Evolutionary conservation across 139 green algal genomes (phyloP), one percentile per base, ranked within the genome.

Genomic region (Chlorella vulgaris): DNA sequence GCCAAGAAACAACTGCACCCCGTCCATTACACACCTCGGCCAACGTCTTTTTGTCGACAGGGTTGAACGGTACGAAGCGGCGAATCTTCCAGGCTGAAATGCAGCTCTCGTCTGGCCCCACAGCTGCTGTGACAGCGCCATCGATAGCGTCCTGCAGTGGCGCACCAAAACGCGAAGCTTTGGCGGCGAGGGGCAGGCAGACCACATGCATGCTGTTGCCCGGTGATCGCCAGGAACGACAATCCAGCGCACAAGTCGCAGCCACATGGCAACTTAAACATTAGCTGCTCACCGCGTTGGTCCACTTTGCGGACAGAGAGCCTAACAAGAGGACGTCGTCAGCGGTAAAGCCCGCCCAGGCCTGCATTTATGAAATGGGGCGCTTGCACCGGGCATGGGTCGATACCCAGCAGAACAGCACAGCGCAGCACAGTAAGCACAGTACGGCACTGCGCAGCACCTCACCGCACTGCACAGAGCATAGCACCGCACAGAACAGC

Each of bases 21-120:
- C 36, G 4, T 10, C 35, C 65, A 26, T 8, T 2, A 26, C 40
- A n/a, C 42, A 75, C 74, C 74, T 80, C 74, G 22, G 85, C 85
- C 28, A 62, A 62, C 5, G 86, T 90, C 61, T 81, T 83, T 76
- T 91, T 90, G 74, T 87, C 80, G 8, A 88, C 83, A 2, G 88
- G 88, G 29, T 88, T 90, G 86, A 91, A 90, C 19, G 86, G 84
- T 0, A 87, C 31, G 26, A 87, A 71, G 38, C 63, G 77, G 13
- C 31, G 61, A 53, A 86, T 43, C 8, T 75, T 60, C 40, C 81
- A 87, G n/a, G 38, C 66, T 36, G 36, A n/a, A 21, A 87, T 73
- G 39, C 63, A 70, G 53, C 62, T 63, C 13, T 51, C n/a, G 33
- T 67, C 35, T n/a, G 75, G 67, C 2, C 70, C 80, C 60, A 88